A percentile compares a stretch with the other conserved stretches of the same genome.
Evolutionary conservation across 1,284 basidiomycete species (phyloP).

Genomic region (Ustilago nuda): DNA sequence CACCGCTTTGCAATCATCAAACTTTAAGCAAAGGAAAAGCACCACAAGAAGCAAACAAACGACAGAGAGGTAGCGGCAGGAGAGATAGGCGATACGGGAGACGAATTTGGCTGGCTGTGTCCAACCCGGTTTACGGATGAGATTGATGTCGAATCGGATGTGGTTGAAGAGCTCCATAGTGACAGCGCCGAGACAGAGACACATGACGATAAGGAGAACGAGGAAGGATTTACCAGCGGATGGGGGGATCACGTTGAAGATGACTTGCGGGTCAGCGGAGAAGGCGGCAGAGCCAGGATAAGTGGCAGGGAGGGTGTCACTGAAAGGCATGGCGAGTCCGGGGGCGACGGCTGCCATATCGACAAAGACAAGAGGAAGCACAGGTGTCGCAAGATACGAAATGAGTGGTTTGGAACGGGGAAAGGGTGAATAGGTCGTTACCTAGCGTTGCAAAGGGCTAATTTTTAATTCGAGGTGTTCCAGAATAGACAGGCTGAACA

Average conservation of each 20-base stretch:
- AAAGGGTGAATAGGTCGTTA: background rate
- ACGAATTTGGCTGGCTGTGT: conserved; percentile 31
- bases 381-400: background rate
- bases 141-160: conserved; percentile 39
- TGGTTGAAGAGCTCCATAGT: conserved; percentile 40
- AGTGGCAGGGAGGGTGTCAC: conserved; percentile 12
- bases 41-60: conserved; percentile 22
- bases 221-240: conserved; percentile 22
- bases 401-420: background rate
- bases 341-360: conserved; percentile 3
- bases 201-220: conserved; percentile 35
- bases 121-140: conserved; percentile 45
- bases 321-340: background rate
- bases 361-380: background rate
- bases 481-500: too few species aligned
- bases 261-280: conserved; percentile 18
- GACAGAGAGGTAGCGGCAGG: conserved; percentile 27
- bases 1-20: conserved; percentile 28
- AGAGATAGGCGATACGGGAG: conserved; percentile 39
- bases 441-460: too few species aligned
- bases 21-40: conserved; percentile 21
- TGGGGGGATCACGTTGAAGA: conserved; percentile 43
- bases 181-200: conserved; percentile 34
- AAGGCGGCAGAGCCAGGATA: conserved; percentile 4
- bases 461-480: too few species aligned